Conservation (phyloP, 768 basidiomycete genomes). For the Trametes elegans region DNA sequence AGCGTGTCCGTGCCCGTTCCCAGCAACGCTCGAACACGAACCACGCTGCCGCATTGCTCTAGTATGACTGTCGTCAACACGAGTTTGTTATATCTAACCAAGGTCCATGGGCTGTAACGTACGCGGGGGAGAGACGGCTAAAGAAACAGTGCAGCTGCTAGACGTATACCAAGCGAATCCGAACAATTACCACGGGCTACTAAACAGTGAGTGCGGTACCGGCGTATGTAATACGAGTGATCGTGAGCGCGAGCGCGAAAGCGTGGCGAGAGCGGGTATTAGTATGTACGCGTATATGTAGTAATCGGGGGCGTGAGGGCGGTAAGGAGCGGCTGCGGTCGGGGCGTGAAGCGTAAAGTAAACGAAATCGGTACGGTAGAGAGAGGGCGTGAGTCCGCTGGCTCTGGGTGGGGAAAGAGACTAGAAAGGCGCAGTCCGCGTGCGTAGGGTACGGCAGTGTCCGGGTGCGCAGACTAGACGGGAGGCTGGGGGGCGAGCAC, state of each 20-base stretch:
- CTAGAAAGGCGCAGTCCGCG: background rate
- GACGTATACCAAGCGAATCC: background rate
- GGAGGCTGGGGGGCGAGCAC: background rate
- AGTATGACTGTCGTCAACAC: no score
- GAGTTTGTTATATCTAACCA: background rate
- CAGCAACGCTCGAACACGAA: no score
- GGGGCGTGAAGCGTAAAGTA: slow-evolving; percentile 12
- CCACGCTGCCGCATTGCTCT: no score
- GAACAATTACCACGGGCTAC: slow-evolving; percentile 11
- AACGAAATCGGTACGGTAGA: background rate
- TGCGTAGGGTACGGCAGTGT: background rate
- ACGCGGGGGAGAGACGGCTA: background rate
- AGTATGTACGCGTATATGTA: slow-evolving; percentile 4
- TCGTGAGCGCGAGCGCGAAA: slow-evolving; percentile 9
- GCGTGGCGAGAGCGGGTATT: slow-evolving; percentile 8
- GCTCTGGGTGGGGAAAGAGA: background rate
- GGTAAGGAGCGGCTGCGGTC: slow-evolving; percentile 10
- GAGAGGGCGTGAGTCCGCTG: background rate
- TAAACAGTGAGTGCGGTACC: slow-evolving; percentile 5
- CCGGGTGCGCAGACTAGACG: background rate
- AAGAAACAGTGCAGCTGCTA: slow-evolving; percentile 1
- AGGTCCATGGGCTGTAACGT: background rate
- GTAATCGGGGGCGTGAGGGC: background rate
- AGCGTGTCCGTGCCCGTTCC: no score
- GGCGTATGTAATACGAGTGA: slow-evolving; percentile 5